Evolutionary conservation across 2,329 filamentous ascomycete species (phyloP).

Genomic region (Colletotrichum karsti): DNA sequence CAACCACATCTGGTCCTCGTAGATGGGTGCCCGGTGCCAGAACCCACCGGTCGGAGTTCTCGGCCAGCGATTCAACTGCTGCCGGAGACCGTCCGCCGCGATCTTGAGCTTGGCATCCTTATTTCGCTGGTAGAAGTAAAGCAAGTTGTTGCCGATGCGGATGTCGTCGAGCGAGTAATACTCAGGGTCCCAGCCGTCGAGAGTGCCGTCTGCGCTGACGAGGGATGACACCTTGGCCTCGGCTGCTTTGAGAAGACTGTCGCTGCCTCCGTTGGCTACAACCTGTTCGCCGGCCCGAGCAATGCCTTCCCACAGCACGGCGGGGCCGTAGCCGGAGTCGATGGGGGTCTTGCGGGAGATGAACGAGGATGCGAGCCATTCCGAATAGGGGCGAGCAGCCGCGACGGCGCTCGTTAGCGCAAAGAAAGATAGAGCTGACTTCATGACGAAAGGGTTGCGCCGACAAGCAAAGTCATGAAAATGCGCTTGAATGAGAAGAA

Average conservation of each 20-base stretch:
- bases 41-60: conserved; percentile 61
- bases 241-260: background rate
- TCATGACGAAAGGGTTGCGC: background rate
- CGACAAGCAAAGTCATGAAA: too few relatives aligned
- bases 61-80: conserved; percentile 56
- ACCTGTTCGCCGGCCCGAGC: conserved; percentile 9
- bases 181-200: conserved; percentile 54
- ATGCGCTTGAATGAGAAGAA: too few relatives aligned
- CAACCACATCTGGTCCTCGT: conserved; percentile 65
- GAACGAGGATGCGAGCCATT: conserved; percentile 22
- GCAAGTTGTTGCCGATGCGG: conserved; percentile 59
- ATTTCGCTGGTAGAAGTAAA: conserved; percentile 57
- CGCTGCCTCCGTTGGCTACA: background rate
- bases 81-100: conserved; percentile 55
- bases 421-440: background rate
- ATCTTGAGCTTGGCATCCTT: conserved; percentile 55
- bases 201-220: conserved; percentile 46
- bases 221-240: conserved; percentile 20
- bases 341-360: conserved; percentile 4
- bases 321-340: conserved; percentile 10
- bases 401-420: background rate
- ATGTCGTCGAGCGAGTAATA: conserved; percentile 63
- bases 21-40: conserved; percentile 55
- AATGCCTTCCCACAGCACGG: conserved; percentile 21
- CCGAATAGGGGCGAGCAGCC: conserved; percentile 1